phyloP scores from a whole-genome alignment of 139 green algal genomes.

The Chlamydomonas sphaeroides region DNA sequence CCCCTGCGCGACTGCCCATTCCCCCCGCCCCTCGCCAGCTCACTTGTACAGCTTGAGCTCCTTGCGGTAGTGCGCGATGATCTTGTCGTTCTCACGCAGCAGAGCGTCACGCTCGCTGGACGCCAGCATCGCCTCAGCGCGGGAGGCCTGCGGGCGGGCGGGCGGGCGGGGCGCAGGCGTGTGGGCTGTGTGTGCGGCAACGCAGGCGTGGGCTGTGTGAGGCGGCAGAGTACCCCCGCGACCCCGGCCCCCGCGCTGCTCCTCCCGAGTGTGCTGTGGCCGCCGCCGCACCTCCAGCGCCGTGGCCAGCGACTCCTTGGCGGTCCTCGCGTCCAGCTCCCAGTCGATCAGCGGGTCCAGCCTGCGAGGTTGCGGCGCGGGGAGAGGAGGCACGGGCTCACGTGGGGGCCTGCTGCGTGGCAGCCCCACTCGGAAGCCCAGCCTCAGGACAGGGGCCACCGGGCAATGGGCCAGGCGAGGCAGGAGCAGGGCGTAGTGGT shows the following conservation, averaged over 20 bases:
- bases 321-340: conserved; percentile 36
- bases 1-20: background rate
- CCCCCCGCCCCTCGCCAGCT: background rate
- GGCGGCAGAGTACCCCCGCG: too few relatives aligned
- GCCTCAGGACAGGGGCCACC: too few relatives aligned
- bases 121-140: conserved; percentile 15
- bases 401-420: too few relatives aligned
- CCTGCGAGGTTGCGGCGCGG: background rate
- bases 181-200: too few relatives aligned
- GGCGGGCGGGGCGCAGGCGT: too few relatives aligned
- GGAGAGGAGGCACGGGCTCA: background rate
- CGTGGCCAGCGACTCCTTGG: background rate
- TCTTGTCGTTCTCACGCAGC: conserved; percentile 58
- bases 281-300: conserved; percentile 2
- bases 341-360: conserved; percentile 53
- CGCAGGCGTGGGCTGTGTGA: too few relatives aligned
- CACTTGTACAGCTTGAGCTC: conserved; percentile 36
- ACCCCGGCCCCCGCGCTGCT: too few relatives aligned
- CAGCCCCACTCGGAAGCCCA: too few relatives aligned
- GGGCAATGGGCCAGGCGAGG: background rate
- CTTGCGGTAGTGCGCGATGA: conserved; percentile 51
- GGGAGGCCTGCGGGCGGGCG: background rate
- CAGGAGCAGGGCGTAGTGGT: background rate
- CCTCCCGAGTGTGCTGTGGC: too few relatives aligned
- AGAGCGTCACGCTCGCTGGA: conserved; percentile 42